Evolutionary conservation across 2,329 filamentous ascomycete species (phyloP), one percentile per base, ranked within the genome.

Genomic region (Fusarium nurragi): DNA sequence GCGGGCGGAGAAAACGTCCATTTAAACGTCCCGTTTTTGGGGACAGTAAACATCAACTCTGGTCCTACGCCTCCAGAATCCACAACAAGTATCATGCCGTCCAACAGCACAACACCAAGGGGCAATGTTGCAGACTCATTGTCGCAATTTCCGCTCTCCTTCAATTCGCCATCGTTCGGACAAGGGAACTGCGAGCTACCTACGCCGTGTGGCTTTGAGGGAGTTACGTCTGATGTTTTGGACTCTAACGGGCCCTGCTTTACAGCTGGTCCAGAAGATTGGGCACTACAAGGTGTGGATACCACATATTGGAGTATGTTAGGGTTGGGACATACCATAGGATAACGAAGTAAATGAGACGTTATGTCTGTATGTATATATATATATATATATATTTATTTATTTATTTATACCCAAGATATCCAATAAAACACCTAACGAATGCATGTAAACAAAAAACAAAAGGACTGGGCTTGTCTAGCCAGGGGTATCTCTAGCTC

Each of bases 11-110:
- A 58, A 50, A 61, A 61, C 22, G 51, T 83, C 30, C 75, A 77
- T 6, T 74, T 84, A 8, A 78, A 77, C 34, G 77, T 84, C 4
- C 81, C 81, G 0, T 83, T 81, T 59, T 71, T 83, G 4, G 81
- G 81, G 22, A 81, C 78, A 2, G 75, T 84, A 38, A 81, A 78
- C 57, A 80, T 84, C 62, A 78, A 67, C 36, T 61, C 67, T 6
- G 43, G 54, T 0, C 68, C 67, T 13, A 65, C 63, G 7, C 58
- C 68, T 40, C 60, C 63, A 21, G 41, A 48, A 6, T 54, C 68
- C 6, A 49, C 54, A 22, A 8, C 58, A n/a, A 56, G 54, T 21
- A 23, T 60, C 13, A 46, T 69, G 8, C 43, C 57, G 2, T 69
- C 69, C 16, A 56, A 57, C 13, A 38, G 22, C 16, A 57, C 63